Evolutionary conservation across 148 eudicot species (phyloP).

Genomic region (Agrostemma githago): DNA sequence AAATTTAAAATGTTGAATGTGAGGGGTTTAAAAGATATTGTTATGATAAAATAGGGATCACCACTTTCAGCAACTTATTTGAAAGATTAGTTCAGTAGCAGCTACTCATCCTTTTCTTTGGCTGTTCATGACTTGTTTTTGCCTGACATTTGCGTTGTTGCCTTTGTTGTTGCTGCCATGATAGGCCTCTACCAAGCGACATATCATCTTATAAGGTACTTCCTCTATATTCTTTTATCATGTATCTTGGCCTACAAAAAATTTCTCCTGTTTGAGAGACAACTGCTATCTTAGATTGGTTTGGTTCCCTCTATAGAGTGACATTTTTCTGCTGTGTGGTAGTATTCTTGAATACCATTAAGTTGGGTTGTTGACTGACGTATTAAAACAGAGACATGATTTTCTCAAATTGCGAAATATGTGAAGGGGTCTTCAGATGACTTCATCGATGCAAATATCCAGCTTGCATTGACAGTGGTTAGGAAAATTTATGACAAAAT

Average conservation of each 20-base stretch:
- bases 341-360: constrained; percentile 11
- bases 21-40: no score
- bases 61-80: background rate
- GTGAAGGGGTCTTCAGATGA: constrained; percentile 99
- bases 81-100: background rate
- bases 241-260: background rate
- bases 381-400: constrained; percentile 52
- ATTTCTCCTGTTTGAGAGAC: background rate
- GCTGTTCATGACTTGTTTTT: background rate
- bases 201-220: constrained; percentile 94
- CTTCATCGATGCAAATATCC: constrained; percentile 90
- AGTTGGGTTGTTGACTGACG: constrained; percentile 26
- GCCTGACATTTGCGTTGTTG: constrained; percentile 13
- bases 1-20: no score
- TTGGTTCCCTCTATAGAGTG: background rate
- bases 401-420: constrained; percentile 49
- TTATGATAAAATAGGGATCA: background rate
- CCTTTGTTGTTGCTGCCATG: constrained; percentile 23
- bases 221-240: constrained; percentile 2
- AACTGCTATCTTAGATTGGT: background rate
- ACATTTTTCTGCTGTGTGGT: constrained; percentile 7
- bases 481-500: constrained; percentile 75
- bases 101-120: background rate
- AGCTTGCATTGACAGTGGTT: constrained; percentile 78
- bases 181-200: constrained; percentile 81